Evolutionary conservation across 108 stramenopile species (phyloP).

Genomic region (Craspedostauros australis): DNA sequence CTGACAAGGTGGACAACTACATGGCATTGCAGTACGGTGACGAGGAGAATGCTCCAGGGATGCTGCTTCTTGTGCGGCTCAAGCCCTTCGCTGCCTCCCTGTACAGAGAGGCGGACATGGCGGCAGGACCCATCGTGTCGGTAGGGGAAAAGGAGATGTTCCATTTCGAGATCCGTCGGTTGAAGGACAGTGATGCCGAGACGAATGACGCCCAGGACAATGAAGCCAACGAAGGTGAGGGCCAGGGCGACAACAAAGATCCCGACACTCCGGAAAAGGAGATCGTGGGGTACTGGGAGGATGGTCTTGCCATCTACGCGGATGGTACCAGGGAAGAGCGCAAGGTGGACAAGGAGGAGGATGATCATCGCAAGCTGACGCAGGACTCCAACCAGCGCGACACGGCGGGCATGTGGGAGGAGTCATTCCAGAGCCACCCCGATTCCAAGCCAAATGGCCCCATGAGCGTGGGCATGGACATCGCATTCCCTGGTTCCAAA

Average conservation of each 20-base stretch:
- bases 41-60: conserved; percentile 15
- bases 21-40: conserved; percentile 51
- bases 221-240: conserved; percentile 22
- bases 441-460: conserved; percentile 92
- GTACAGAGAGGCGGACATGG: conserved; percentile 46
- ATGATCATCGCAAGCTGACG: conserved; percentile 50
- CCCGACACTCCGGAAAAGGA: conserved; percentile 66
- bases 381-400: conserved; percentile 57
- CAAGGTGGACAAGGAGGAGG: conserved; percentile 35
- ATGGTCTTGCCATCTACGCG: conserved; percentile 86
- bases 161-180: conserved; percentile 85
- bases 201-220: conserved; percentile 24
- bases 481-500: conserved; percentile 74
- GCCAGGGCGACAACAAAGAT: conserved; percentile 20
- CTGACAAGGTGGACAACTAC: conserved; percentile 24
- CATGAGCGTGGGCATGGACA: conserved; percentile 93
- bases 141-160: conserved; percentile 60
- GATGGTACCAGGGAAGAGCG: conserved; percentile 82
- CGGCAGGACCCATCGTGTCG: conserved; percentile 47
- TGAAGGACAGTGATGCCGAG: conserved; percentile 27
- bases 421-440: conserved; percentile 83
- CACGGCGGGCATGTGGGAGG: conserved; percentile 93
- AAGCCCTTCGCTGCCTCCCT: conserved; percentile 65
- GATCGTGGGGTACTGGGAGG: conserved; percentile 90
- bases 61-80: conserved; percentile 57